Evolutionary conservation across 2,329 filamentous ascomycete species (phyloP), one percentile per base, ranked within the genome.

Genomic region (Zymoseptoria pseudotritici): DNA sequence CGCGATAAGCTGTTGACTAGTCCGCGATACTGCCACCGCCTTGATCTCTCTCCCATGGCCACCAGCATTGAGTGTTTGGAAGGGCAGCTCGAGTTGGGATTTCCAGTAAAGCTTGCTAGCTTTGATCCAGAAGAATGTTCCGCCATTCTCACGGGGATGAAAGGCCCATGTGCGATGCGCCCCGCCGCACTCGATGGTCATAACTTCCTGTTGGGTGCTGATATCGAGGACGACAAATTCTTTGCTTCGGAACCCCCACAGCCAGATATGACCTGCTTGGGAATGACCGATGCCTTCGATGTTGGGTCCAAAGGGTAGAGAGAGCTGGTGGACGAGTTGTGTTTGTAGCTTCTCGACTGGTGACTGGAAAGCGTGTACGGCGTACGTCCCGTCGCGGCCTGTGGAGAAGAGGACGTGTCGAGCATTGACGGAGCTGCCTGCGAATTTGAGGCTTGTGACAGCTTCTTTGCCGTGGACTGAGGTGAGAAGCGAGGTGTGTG

Each of bases 21-120:
- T 58, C 2, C 60, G 49, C 0, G 79, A 79, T 2, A 82, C 69
- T 20, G 84, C 81, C 62, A 83, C 73, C 1, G 83, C 75, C 71
- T 89, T 90, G 66, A 97, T 89, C 74, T 99, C 94, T 58, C 94
- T 81, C 0, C 94, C 94, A 73, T 99, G 94, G 0, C 85, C 85
- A 6, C 94, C 93, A 0, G 75, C 66, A 64, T 87, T 85, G 11
- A 96, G 64, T 0, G 80, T 53, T 2, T 57, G n/a, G 55, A 61
- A 65, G 11, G 65, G 60, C 10, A 61, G 56, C 6, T 54, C 24
- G 3, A 31, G 42, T 57, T 69, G 67, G 7, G 53, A 62, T 20
- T 65, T 31, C n/a, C 59, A 53, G 52, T 66, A 67, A 6, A 73
- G 24, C 51, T 67, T 65, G 8, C 68, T 70, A n/a, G 86, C 85